Conservation (phyloP, 2,329 filamentous ascomycete genomes). For the Myrmaecium sp. region DNA sequence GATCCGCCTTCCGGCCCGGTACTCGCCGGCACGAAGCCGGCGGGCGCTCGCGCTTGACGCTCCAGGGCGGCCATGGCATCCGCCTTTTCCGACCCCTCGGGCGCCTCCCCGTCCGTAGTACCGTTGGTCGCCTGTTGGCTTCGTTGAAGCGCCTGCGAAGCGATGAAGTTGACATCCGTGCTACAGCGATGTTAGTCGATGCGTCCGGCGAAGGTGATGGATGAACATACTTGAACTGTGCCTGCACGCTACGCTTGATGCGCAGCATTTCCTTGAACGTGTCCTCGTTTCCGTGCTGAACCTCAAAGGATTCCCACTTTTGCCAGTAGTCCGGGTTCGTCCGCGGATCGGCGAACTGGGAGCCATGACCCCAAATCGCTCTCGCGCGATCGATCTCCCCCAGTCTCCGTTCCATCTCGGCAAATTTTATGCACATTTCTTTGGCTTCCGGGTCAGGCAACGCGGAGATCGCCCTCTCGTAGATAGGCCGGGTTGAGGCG, state of each 20-base stretch:
- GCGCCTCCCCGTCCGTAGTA: conserved; percentile 25
- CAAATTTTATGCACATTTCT: conserved; percentile 98
- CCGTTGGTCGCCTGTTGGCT: conserved; percentile 41
- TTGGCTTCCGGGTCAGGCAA: conserved; percentile 84
- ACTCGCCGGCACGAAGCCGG: conserved; percentile 80
- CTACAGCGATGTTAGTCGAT: conserved; percentile 25
- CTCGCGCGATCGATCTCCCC: conserved; percentile 90
- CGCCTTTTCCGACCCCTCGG: conserved; percentile 33
- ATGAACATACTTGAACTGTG: conserved; percentile 69
- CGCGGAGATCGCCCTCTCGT: conserved; percentile 88
- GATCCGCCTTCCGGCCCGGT: conserved; percentile 52
- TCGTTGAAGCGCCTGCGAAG: conserved; percentile 79
- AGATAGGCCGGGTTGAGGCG: conserved; percentile 85
- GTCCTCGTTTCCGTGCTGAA: conserved; percentile 95
- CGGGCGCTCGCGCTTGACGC: conserved; percentile 70
- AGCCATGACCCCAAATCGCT: conserved; percentile 91
- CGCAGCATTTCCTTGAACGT: conserved; percentile 99
- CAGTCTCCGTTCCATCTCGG: conserved; percentile 82
- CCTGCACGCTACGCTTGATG: conserved; percentile 92
- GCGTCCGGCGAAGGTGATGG: not conserved
- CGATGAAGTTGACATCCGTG: conserved; percentile 97
- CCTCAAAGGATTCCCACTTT: conserved; percentile 95
- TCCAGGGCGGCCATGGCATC: conserved; percentile 87
- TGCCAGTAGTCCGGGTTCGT: conserved; percentile 84
- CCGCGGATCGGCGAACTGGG: conserved; percentile 90